Evolutionary conservation across 2,329 filamentous ascomycete species (phyloP), one percentile per base, ranked within the genome.

Genomic region (Epichloe sp.): DNA sequence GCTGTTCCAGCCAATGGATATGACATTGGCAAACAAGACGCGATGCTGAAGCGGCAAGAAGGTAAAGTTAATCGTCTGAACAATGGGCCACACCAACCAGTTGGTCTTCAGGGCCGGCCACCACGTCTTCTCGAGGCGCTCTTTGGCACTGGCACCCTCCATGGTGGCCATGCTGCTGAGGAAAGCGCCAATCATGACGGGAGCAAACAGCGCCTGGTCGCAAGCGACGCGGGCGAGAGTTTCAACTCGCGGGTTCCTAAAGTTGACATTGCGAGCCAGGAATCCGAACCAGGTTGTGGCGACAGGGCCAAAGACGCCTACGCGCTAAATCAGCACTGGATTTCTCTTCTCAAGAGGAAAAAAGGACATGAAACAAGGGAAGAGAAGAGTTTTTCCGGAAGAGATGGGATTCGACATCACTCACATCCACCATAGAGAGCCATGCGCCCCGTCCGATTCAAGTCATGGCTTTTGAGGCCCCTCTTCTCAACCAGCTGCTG

Each of bases 401-500:
- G 12, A 1, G 26, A 21, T 7, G 34, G 11, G 3, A 17, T 5
- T 10, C 37, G 10, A 14, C 7, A 17, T 19, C 11, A 74, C 78
- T 62, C 70, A 86, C 83, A 74, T 57, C 86, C 86, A 56, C 87
- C 87, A 65, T 93, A 93, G 53, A 84, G 70, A 43, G 81, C 81
- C 87, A 94, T 93, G 60, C 87, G 82, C 11, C 76, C 82, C 34
- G 86, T 90, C 49, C 87, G 79, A 31, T 72, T 71, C 38, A 81
- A 59, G 62, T 91, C 85, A 66, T 98, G 91, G 57, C 86, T 85
- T 59, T 83, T 71, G 26, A 86, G 58, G 17, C 89, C 90, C 62
- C 78, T 83, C 67, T 82, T 83, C 71, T 97, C 91, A 53, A 98
- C 86, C 37, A 81, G 75, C 71, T 97, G 91, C 70, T 98, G 93